Base-by-base conservation (phyloP, 208 protist species). In the Polymyxa betae region DNA sequence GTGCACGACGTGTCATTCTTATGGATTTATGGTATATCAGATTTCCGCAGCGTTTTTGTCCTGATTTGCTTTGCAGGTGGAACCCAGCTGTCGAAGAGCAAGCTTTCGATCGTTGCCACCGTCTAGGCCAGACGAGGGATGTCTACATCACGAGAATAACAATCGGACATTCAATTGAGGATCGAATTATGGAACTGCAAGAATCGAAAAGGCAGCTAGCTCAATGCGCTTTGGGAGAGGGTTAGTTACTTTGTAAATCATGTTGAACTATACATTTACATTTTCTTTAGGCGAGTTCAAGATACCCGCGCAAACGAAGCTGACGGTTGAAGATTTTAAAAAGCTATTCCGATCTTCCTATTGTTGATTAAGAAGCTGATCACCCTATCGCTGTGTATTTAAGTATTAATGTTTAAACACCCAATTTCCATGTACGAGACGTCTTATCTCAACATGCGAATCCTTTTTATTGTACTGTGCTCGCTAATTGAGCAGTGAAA, bases 181-280 rank as follows among this genome's bases (percentile, higher is more conserved):
- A 82, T 20, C 72, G 72, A 35, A 82, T 82, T 43, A 82, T 82
- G 10, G 72, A 82, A 35, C 72, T 82, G 35, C 72, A 82, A 82
- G 72, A 82, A 43, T 40, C 16, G 5, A 82, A 82, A n/a, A 35
- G 72, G 35, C 5, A 45, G n/a, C n/a, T 82, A 16, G 72, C 72
- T 16, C 72, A 43, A 35, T 5, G 16, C 16, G 72, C n/a, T 20
- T 35, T 82, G 10, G 40, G 72, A 20, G 72, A 82, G 35, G 72
- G 72, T 82, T 38, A 45, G 10, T 16, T 5, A 38, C n/a, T 35
- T 82, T 43, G 16, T 43, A 35, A 43, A 45, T 43, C 35, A 82
- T 82, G 40, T 45, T 43, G 72, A 20, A 5, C 5, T 82, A 40
- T 35, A 5, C 40, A 38, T 5, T 82, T 66, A 66, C n/a, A 20